Evolutionary conservation across 768 basidiomycete species (phyloP), one percentile per base, ranked within the genome.

Genomic region (Naganishia vaughanmartiniae): DNA sequence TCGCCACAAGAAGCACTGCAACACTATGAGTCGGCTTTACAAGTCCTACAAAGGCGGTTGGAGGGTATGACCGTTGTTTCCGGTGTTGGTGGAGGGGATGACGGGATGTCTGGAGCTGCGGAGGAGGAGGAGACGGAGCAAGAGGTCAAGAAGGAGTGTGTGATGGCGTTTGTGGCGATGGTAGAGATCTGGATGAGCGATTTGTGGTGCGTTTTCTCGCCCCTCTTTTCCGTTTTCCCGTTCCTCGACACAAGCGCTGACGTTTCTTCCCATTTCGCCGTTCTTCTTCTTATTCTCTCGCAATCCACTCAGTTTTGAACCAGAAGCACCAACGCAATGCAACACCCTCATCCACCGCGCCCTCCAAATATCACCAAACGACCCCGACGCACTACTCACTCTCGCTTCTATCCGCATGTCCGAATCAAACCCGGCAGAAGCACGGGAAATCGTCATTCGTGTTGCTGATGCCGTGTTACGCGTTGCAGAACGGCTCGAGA

Each of bases 161-260:
- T 93, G 14, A 85, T 89, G 48, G 91, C 91, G 10, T 85, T 93
- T 26, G 85, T 93, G 34, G 90, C 89, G 10, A 93, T 93, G 85
- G 89, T 94, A 30, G 93, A 95, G 78, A 90, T 94, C 19, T 96
- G 93, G 93, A 95, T 96, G 92, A 90, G 93, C 74, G 92, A 94
- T 84, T 84, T 95, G 60, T 94, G 93, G 93, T 89, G 87, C 21
- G 2, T 48, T 51, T 21, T 51, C 70, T 21, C 28, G 30, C 4
- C 26, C 54, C 17, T 55, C 54, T 19, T n/a, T 11, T 33, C 11
- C 55, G 17, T 57, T 31, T 4, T 57, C 63, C 14, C n/a, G 42
- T 63, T 26, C 53, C 68, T 57, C 36, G 10, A 60, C 34, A 36
- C 34, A 36, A 36, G 12, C 34, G n/a, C n/a, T n/a, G n/a, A 36